phyloP scores from a whole-genome alignment of 371 early-diverging fungal genomes.

The Smittium mucronatum region DNA sequence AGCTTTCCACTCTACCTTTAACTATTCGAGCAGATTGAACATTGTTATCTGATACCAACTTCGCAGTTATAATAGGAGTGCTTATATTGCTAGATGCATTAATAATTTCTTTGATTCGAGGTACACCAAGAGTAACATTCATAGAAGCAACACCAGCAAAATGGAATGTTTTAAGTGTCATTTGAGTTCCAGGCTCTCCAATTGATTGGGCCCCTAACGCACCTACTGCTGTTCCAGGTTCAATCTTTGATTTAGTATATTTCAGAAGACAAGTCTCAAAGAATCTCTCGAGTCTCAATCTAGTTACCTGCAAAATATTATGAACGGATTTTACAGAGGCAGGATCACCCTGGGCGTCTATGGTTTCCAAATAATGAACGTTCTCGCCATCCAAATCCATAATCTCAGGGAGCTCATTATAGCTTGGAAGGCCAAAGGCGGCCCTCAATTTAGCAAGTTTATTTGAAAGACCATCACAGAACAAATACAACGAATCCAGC shows the following conservation, averaged over 20 bases:
- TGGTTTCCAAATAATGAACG: conserved; percentile 13
- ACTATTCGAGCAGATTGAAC: conserved; percentile 81
- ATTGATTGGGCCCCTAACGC: conserved; percentile 97
- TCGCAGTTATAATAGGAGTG: conserved; percentile 89
- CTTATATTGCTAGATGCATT: conserved; percentile 83
- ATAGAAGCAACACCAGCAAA: conserved; percentile 99
- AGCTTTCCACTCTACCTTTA: conserved; percentile 88
- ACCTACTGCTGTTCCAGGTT: conserved; percentile 91
- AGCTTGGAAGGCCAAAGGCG: conserved; percentile 22
- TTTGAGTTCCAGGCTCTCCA: conserved; percentile 99
- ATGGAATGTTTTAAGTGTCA: conserved; percentile 99
- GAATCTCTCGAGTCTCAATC: conserved; percentile 55
- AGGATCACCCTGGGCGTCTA: conserved; percentile 13
- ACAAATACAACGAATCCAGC: conserved; percentile 40
- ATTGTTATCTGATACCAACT: conserved; percentile 49
- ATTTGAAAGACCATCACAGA: conserved; percentile 41
- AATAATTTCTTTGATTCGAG: conserved; percentile 97
- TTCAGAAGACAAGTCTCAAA: conserved; percentile 65
- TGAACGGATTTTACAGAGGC: conserved; percentile 40
- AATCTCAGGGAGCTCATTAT: conserved; percentile 15
- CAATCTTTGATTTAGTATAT: conserved; percentile 78
- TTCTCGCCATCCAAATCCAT: conserved; percentile 11
- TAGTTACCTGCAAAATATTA: conserved; percentile 59
- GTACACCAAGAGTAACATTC: conserved; percentile 99
- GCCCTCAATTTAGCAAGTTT: conserved; percentile 32